Evolutionary conservation across 208 protist species (phyloP), one percentile per base, ranked within the genome.

Genomic region (Paratrypanosoma confusum): DNA sequence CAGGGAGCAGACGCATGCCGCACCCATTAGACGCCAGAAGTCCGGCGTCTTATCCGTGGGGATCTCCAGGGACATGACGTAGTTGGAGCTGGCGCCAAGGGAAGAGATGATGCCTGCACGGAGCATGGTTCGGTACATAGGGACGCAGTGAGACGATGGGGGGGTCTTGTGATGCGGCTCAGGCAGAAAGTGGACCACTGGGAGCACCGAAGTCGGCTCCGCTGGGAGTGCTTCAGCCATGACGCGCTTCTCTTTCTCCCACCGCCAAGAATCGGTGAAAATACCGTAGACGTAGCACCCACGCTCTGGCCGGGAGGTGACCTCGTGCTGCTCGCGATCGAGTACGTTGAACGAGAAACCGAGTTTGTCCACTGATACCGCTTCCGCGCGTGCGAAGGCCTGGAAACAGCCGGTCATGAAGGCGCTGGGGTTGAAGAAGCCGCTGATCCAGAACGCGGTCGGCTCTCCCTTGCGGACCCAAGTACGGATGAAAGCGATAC

Each of bases 391-490:
- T 11, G 96, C 95, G 61, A 94, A 94, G 47, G 91, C 72, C 53
- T 98, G 96, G 37, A 96, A 90, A 18, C 87, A 76, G 48, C 93
- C 97, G 5, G 97, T 99, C 69, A 99, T 90, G 68, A 99, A 99
- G 26, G 90, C 95, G 67, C 98, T 97, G 29, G 96, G 96, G 76
- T 98, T 98, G 76, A 97, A 99, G 67, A 99, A 96, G 27, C 93
- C 94, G 26, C 86, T 77, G 23, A 98, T 74, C 93, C 93, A 97
- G 70, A 95, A 99, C 18, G 71, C 71, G 13, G 39, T 65, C 27
- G 97, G 96, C 50, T 88, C 70, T 1, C 96, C 97, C 25, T 86
- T 71, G 23, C 70, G 63, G 38, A 97, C 44, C 96, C 97, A 99
- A 8, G 52, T 60, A 6, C 77, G 75, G 24, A 98, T 91, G 58